Evolutionary conservation across 1,284 basidiomycete genomes (phyloP).

Genomic region (Cutaneotrichosporon mucoides): DNA sequence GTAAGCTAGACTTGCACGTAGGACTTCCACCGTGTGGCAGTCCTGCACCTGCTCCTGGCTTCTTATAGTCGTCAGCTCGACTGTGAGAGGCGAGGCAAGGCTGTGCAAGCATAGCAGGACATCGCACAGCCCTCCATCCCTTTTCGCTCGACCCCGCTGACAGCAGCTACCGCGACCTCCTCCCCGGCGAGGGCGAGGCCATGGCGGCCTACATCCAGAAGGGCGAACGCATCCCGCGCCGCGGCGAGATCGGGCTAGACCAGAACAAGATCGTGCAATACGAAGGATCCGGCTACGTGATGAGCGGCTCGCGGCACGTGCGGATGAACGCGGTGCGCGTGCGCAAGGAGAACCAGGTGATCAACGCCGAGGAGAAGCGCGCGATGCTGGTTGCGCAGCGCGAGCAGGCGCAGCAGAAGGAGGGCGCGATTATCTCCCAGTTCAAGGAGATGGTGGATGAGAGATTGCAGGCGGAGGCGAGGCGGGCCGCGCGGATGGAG

Average conservation of each 20-base stretch:
- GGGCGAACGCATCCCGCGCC: slow-evolving; percentile 88
- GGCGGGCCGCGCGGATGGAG: background rate
- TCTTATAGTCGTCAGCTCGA: too few relatives aligned
- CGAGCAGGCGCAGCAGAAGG: slow-evolving; percentile 86
- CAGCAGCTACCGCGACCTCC: slow-evolving; percentile 65
- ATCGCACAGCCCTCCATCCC: background rate
- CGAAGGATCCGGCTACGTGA: slow-evolving; percentile 92
- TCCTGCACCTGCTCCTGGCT: background rate
- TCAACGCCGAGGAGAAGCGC: slow-evolving; percentile 94
- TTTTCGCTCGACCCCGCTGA: background rate
- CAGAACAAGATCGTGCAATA: slow-evolving; percentile 79
- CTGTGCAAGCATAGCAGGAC: too few relatives aligned
- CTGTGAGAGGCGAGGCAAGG: too few relatives aligned
- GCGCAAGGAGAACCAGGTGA: slow-evolving; percentile 96
- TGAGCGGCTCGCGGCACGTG: slow-evolving; percentile 89
- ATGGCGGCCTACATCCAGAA: slow-evolving; percentile 94
- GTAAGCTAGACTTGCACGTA: background rate
- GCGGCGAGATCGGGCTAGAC: slow-evolving; percentile 94
- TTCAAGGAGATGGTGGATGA: slow-evolving; percentile 74
- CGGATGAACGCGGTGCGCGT: slow-evolving; percentile 97
- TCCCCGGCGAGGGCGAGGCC: slow-evolving; percentile 91
- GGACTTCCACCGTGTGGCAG: background rate
- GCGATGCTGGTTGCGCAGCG: slow-evolving; percentile 87
- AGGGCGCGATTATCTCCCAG: slow-evolving; percentile 60
- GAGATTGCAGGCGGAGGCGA: slow-evolving; percentile 12